phyloP scores from a whole-genome alignment of 768 basidiomycete genomes.

The Candolleomyces aberdarensis region DNA sequence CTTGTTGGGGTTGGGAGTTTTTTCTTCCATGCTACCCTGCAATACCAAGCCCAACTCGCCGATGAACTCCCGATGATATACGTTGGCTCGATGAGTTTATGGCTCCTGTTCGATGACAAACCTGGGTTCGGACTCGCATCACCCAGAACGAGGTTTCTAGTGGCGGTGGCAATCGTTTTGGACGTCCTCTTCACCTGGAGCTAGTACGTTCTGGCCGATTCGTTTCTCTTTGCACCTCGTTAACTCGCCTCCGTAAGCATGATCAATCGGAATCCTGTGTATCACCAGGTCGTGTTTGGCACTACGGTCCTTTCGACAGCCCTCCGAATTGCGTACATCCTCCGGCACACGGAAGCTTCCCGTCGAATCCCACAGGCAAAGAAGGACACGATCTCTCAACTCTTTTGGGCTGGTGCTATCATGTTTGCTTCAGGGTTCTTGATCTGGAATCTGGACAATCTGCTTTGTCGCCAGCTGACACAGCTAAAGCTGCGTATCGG shows the following conservation, averaged over 20 bases:
- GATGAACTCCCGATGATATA: constrained; percentile 86
- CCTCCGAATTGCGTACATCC: constrained; percentile 50
- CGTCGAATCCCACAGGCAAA: constrained; percentile 39
- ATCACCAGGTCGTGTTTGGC: constrained; percentile 77
- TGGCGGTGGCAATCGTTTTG: constrained; percentile 40
- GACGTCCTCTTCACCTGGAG: constrained; percentile 64
- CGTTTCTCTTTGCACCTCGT: constrained; percentile 5
- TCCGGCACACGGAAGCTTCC: constrained; percentile 40
- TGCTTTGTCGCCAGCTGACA: constrained; percentile 62
- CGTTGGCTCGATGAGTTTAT: constrained; percentile 58
- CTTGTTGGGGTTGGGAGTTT: constrained; percentile 76
- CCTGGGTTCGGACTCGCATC: constrained; percentile 45
- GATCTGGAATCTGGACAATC: constrained; percentile 80
- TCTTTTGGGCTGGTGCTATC: constrained; percentile 52
- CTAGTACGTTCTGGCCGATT: constrained; percentile 53
- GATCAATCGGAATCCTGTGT: constrained; percentile 70
- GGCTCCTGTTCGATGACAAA: constrained; percentile 55
- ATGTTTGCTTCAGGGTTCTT: constrained; percentile 65
- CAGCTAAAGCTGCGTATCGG: constrained; percentile 52
- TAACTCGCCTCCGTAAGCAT: constrained; percentile 36
- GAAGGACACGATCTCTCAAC: constrained; percentile 35
- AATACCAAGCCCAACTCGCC: constrained; percentile 73
- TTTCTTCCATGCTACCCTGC: constrained; percentile 75
- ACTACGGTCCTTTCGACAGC: constrained; percentile 46
- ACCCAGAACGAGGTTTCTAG: constrained; percentile 36